Percentiles rank a stretch among this genome's conserved stretches.
Conservation (phyloP, 1,139 yeast species). For the Lodderomyces beijingensis region DNA sequence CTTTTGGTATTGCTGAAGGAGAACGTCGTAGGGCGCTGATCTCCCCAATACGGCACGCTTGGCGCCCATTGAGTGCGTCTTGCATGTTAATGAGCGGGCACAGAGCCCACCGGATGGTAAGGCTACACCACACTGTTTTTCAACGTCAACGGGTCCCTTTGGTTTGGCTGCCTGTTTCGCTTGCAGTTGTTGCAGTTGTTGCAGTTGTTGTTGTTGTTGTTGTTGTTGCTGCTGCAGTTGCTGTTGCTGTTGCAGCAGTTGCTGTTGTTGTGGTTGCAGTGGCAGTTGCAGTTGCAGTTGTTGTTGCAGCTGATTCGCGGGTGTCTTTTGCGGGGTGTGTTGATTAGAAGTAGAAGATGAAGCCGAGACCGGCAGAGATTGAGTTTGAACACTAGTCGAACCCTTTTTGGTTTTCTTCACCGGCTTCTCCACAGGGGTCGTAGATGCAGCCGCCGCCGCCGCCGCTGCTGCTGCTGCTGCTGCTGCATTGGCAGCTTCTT, state of each 20-base stretch:
- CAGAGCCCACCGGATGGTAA: constrained; percentile 89
- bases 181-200: constrained; percentile 19
- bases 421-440: constrained; percentile 8
- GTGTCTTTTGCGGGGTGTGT: constrained; percentile 23
- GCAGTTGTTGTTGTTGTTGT: constrained; percentile 32
- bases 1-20: constrained; percentile 85
- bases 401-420: constrained; percentile 30
- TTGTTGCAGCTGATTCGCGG: constrained; percentile 1
- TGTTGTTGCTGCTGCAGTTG: constrained; percentile 32
- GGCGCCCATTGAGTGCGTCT: constrained; percentile 98
- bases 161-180: constrained; percentile 50
- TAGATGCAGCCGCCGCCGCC: constrained; percentile 12
- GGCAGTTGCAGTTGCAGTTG: constrained; percentile 22
- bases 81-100: constrained; percentile 93
- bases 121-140: constrained; percentile 94
- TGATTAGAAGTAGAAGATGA: constrained; percentile 21
- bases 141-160: constrained; percentile 88
- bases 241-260: constrained; percentile 10
- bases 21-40: constrained; percentile 84
- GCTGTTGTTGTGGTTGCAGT: constrained; percentile 14
- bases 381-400: constrained; percentile 25
- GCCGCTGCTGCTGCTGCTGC: constrained; percentile 44
- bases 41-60: constrained; percentile 93
- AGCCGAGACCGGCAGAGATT: constrained; percentile 11
- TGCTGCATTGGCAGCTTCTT: constrained; percentile 46